Evolutionary conservation across 2,329 filamentous ascomycete genomes (phyloP), one percentile per base, ranked within the genome.

Genomic region (Akanthomyces lecanii): DNA sequence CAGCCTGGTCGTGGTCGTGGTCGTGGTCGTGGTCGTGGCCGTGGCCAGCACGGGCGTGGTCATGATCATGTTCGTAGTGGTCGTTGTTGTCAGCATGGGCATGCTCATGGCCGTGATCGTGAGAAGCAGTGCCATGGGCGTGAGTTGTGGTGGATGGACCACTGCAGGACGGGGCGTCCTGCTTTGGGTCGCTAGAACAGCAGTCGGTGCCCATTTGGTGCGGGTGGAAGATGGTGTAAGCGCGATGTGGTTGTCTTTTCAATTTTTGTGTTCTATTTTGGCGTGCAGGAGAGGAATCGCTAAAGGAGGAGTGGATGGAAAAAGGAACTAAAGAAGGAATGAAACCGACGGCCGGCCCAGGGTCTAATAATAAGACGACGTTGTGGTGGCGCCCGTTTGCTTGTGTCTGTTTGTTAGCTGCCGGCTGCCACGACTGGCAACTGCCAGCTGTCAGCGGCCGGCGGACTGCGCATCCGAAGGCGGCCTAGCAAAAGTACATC

Each of bases 201-300:
- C 65, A 65, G 48, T 52, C 65, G 30, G 42, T 28, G 12, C 59
- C 64, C 66, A 67, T 67, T 55, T 50, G 18, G 12, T 18, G n/a
- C 33, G 7, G 12, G 18, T 58, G 30, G 30, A 7, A 10, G 10
- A 18, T 2, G 11, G 36, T 28, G 36, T 10, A 40, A 51, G 45
- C 25, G 5, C 18, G 12, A 18, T 36, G 36, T 28, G 16, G 23
- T 44, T 5, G 12, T n/a, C 16, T 36, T 33, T 11, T 18, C 21
- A 6, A 12, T 23, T 44, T 21, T 48, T 12, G 14, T 2, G 1
- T 40, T 47, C 38, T 50, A 7, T 36, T 33, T 28, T 55, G 1
- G 53, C 5, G 25, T 42, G 5, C 14, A 40, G 7, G 21, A 36
- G n/a, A n/a, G 38, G 16, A 36, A 52, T 30, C n/a, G 4, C 25